phyloP scores from a whole-genome alignment of 129 eudicot species.

The Helichrysum umbraculigerum region DNA sequence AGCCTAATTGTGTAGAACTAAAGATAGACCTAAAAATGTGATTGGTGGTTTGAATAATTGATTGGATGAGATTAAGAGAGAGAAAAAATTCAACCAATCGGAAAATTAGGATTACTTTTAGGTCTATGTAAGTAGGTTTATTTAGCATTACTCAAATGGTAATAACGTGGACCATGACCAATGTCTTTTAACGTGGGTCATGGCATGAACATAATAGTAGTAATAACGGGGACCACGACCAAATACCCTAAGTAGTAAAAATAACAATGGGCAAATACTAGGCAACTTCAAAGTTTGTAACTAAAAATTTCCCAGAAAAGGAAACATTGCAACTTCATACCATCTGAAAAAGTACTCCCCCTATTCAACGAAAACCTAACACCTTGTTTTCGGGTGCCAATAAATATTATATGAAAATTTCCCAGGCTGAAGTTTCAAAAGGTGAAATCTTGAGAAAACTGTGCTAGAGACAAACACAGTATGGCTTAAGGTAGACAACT shows the following conservation, averaged over 20 bases:
- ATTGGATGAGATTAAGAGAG: too few relatives aligned
- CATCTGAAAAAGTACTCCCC: not conserved
- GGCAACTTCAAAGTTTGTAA: conserved; percentile 5
- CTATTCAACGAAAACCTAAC: not conserved
- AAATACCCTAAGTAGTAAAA: conserved; percentile 3
- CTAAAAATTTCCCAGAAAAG: not conserved
- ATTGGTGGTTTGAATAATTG: too few relatives aligned
- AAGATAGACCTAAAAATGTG: too few relatives aligned
- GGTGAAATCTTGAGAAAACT: not conserved
- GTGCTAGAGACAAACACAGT: too few relatives aligned
- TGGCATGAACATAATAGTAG: conserved; percentile 3
- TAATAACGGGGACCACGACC: not conserved
- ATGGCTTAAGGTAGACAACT: too few relatives aligned
- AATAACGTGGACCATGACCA: too few relatives aligned
- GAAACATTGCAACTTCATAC: conserved; percentile 15
- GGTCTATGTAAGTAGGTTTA: too few relatives aligned
- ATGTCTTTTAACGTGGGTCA: too few relatives aligned
- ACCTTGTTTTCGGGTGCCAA: not conserved
- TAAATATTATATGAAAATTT: not conserved
- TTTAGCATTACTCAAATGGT: too few relatives aligned
- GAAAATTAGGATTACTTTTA: too few relatives aligned
- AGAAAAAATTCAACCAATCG: too few relatives aligned
- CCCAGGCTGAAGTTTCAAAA: not conserved
- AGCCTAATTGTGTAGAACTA: too few relatives aligned
- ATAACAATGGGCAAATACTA: not conserved